Base-by-base conservation (phyloP, 2,329 filamentous ascomycete species). In the Alternaria incomplexa region DNA sequence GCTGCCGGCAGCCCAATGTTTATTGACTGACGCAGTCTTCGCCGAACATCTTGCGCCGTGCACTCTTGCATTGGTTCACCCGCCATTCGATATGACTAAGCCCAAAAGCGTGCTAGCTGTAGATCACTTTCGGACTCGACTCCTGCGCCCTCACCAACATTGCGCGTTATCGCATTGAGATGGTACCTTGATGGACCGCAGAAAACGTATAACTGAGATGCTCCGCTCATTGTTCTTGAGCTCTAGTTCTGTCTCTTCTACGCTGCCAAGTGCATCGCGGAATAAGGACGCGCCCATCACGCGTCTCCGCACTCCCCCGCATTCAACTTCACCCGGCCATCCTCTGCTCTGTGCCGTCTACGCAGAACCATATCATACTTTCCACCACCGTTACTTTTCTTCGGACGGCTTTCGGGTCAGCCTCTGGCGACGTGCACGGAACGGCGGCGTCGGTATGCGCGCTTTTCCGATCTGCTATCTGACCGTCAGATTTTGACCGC, bases 1-100 rank as follows among this genome's bases (percentile, higher is more conserved):
- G 61, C 58, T 63, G 61, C 66, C 64, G 63, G 59, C 69, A 66
- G 70, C 66, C 52, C 44, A 43, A 44, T 65, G 58, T 63, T 65
- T 60, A 54, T 52, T 58, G 44, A 55, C 55, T 58, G 60, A 55
- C 60, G 62, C 64, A 65, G 53, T 58, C 59, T 45, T 51, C 57
- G 55, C 58, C 63, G 54, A 58, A 60, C 64, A 50, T 55, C n/a
- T 60, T 53, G 50, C 44, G 57, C 50, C 43, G 51, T 58, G 63
- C 61, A 56, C 62, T 54, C 54, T 57, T 25, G 47, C 47, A 30
- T 51, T 48, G 36, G 26, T 58, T 58, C 56, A 58, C 47, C 56
- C 56, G 36, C 56, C 36, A 17, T 40, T 40, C 36, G 36, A 58
- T 43, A 11, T 52, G 17, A 40, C 48, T 58, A 69, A 59, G 40